Conservation (phyloP, 208 protist genomes). For the Trichomonas gallinae region DNA sequence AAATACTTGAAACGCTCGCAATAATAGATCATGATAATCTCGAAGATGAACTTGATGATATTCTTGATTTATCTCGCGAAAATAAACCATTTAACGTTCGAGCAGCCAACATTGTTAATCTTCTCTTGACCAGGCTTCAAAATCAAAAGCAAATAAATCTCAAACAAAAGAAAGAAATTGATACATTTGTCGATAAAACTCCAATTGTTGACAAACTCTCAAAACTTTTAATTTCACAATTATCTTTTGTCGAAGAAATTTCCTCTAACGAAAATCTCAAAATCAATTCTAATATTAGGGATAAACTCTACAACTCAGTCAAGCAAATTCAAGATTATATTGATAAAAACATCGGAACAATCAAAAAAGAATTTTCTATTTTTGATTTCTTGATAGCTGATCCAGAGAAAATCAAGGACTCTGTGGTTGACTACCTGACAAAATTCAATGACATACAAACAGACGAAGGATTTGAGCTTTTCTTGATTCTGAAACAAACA, state of each 20-base stretch:
- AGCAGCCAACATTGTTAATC: background rate
- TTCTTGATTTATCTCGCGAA: background rate
- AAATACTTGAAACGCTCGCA: background rate
- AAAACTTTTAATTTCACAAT: background rate
- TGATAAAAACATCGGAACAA: background rate
- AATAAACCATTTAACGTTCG: background rate
- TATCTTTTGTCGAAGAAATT: background rate
- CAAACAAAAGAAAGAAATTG: background rate
- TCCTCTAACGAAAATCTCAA: background rate
- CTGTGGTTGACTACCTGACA: background rate
- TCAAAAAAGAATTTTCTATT: background rate
- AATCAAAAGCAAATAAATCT: background rate
- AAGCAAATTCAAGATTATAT: background rate
- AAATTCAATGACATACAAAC: background rate
- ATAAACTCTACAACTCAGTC: background rate
- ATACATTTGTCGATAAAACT: background rate
- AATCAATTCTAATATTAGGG: background rate
- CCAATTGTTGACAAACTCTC: background rate
- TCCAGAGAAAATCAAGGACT: background rate
- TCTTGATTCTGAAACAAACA: background rate
- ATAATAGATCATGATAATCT: background rate
- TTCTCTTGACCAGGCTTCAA: background rate
- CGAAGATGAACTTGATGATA: background rate
- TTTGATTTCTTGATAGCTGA: background rate
- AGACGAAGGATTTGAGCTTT: background rate